Conservation (phyloP, 768 basidiomycete species). For the Sporobolomyces roseus region DNA sequence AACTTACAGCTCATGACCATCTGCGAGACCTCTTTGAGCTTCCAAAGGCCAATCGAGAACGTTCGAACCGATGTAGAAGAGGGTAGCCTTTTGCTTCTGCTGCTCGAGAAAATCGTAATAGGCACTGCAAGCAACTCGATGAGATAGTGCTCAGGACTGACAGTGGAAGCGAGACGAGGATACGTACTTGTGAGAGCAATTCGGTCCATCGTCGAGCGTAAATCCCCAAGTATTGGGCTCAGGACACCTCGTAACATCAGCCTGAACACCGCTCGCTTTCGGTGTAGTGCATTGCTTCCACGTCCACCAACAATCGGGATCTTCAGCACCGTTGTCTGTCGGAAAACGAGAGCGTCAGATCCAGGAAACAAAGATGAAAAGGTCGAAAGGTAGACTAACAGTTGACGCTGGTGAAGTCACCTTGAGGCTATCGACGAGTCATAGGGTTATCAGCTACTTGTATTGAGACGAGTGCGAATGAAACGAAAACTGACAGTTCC, state of each 20-base stretch:
- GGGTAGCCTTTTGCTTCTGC: constrained; percentile 46
- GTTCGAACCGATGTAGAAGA: constrained; percentile 46
- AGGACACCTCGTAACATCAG: constrained; percentile 16
- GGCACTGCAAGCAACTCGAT: constrained; percentile 14
- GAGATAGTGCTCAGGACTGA: background rate
- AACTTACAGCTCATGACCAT: constrained; percentile 50
- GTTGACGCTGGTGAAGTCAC: constrained; percentile 45
- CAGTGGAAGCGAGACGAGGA: background rate
- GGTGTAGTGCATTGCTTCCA: constrained; percentile 47
- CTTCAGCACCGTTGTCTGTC: constrained; percentile 12
- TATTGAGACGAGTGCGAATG: background rate
- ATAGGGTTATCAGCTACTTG: too few relatives aligned
- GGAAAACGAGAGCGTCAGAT: background rate
- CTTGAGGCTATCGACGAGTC: constrained; percentile 18
- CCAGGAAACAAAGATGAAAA: background rate
- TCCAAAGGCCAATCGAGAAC: constrained; percentile 52
- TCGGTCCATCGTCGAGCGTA: constrained; percentile 29
- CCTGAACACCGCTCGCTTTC: constrained; percentile 11
- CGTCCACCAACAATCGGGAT: constrained; percentile 40
- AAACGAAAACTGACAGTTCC: constrained; percentile 41
- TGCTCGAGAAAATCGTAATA: constrained; percentile 50
- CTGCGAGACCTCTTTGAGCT: constrained; percentile 48
- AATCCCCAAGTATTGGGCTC: constrained; percentile 49
- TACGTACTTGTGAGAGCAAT: constrained; percentile 47
- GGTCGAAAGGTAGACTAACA: constrained; percentile 4